Evolutionary conservation across 208 protist species (phyloP).

Genomic region (Lotmaria passim): DNA sequence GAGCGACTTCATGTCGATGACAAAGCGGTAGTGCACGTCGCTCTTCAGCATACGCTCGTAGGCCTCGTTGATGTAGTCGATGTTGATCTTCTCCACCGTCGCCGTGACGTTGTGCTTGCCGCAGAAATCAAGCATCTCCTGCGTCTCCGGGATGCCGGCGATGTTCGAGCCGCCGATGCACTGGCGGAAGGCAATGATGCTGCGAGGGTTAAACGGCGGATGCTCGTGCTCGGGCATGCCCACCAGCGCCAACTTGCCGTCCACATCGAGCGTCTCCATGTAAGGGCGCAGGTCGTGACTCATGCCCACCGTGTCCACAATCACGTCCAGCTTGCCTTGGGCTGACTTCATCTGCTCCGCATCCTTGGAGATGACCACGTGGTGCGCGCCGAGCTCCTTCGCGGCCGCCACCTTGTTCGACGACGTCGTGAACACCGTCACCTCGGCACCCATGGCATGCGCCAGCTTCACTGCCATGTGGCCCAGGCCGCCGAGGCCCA

Average conservation of each 20-base stretch:
- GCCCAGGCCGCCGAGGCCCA: constrained; percentile 89
- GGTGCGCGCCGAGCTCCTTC: constrained; percentile 70
- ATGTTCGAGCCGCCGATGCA: constrained; percentile 60
- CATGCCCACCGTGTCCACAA: constrained; percentile 70
- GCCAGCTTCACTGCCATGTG: constrained; percentile 91
- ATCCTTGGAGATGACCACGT: constrained; percentile 64
- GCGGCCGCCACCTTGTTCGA: constrained; percentile 56
- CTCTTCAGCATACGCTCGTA: constrained; percentile 71
- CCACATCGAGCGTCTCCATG: constrained; percentile 43
- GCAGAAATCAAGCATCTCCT: constrained; percentile 90
- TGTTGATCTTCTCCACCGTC: constrained; percentile 70
- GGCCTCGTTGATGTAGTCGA: constrained; percentile 75
- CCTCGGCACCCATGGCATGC: constrained; percentile 81
- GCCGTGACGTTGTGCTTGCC: constrained; percentile 66
- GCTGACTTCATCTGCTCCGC: constrained; percentile 61
- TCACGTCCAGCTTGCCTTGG: constrained; percentile 52
- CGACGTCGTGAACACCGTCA: constrained; percentile 85
- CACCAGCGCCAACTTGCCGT: constrained; percentile 61
- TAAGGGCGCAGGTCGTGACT: constrained; percentile 59
- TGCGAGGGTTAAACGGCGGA: not conserved
- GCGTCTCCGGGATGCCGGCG: constrained; percentile 72
- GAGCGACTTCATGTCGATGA: constrained; percentile 71
- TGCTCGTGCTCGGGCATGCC: constrained; percentile 40
- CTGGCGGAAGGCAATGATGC: constrained; percentile 33
- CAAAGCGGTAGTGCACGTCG: constrained; percentile 79